A percentile compares a stretch with the other conserved stretches of the same genome.
These are phyloP conservation scores for Capsicum baccatum DNA, from an alignment of 257 asterid genomes.

Conservation along the genomic window DNA sequence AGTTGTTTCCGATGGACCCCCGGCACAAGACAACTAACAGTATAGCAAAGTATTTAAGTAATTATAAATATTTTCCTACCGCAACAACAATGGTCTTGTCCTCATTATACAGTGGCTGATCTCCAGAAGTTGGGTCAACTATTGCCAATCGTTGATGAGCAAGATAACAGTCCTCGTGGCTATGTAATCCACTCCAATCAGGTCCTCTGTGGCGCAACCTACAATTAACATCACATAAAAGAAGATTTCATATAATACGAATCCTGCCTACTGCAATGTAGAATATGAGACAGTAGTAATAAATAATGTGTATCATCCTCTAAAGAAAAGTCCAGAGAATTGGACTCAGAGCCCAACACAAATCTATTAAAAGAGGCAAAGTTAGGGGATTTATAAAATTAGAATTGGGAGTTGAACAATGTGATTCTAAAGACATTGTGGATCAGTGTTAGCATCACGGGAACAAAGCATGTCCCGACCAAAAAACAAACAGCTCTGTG, in stretches of 20 bases:
- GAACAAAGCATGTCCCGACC: neutral
- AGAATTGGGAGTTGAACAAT: neutral
- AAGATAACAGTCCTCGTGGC: constrained; percentile 80
- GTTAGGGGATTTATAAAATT: neutral
- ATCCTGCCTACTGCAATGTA: neutral
- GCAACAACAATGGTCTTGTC: constrained; percentile 93
- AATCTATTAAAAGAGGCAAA: constrained; percentile 11
- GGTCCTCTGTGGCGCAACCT: constrained; percentile 99
- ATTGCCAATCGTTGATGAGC: constrained; percentile 96
- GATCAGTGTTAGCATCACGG: neutral
- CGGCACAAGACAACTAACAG: no score
- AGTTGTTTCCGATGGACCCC: no score
- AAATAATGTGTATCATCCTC: neutral
- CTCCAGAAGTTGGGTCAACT: constrained; percentile 95
- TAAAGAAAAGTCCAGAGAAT: neutral
- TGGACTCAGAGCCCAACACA: neutral
- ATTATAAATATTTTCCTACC: constrained; percentile 49
- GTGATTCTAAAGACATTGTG: neutral
- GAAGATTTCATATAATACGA: constrained; percentile 2
- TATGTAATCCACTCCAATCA: constrained; percentile 97
- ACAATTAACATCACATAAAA: constrained; percentile 35
- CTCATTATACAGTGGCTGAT: constrained; percentile 95
- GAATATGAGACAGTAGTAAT: neutral
- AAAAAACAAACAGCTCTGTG: neutral
- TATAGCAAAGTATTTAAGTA: neutral